Base-by-base conservation (phyloP, 345 rosid species). In the Orychophragmus violaceus region DNA sequence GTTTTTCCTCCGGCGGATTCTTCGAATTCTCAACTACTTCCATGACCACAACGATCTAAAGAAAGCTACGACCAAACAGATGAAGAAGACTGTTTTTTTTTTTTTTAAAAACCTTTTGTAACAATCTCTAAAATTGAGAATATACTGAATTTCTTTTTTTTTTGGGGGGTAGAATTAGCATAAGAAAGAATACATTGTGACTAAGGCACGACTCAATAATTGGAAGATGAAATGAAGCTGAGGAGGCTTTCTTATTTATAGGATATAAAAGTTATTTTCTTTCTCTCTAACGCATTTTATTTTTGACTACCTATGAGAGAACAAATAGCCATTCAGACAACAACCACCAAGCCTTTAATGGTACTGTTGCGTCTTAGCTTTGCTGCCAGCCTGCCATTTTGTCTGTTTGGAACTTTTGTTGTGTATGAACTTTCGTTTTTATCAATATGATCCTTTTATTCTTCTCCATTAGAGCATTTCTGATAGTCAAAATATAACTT, bases 241-340 rank as follows among this genome's bases (percentile, higher is more conserved):
- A 55, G 41, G 59, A 63, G 17, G 64, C 25, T 35, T 25, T 45
- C 42, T 45, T 55, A 33, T 71, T 46, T 63, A 46, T 62, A 70
- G n/a, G 62, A 70, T 9, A 28, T 22, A 28, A 48, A 35, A 46
- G 54, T 60, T 61, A 59, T 8, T 44, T 14, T 45, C 37, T 59
- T 57, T 56, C 36, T 62, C n/a, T 59, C 68, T 39, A n/a, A 39
- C 18, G 53, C 54, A 51, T 53, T 30, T 27, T 24, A 8, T n/a
- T n/a, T n/a, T 18, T 44, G 35, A 18, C 39, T 46, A 27, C 29
- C 21, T n/a, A n/a, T n/a, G n/a, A n/a, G n/a, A n/a, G n/a, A n/a
- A n/a, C n/a, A 48, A 56, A 72, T 8, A 83, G 80, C 60, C 81
- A 82, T 66, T 67, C 78, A 35, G 78, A 74, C 77, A n/a, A n/a